A percentile compares a stretch with the other conserved stretches of the same genome.
Evolutionary conservation across 495 filamentous ascomycete genomes (phyloP).

Genomic region (Aspergillus avenaceus): DNA sequence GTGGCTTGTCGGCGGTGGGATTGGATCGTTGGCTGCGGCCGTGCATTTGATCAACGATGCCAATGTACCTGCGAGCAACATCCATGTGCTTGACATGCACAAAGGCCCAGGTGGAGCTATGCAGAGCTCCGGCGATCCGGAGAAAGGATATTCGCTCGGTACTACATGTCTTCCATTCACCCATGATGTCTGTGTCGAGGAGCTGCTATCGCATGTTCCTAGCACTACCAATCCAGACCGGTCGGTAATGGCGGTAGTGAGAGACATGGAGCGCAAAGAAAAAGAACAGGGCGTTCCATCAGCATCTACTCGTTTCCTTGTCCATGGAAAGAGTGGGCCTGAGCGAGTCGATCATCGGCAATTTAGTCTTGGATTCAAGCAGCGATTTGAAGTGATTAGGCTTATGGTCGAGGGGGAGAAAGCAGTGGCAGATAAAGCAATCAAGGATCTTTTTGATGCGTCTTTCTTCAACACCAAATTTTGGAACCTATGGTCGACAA

Average conservation of each 20-base stretch:
- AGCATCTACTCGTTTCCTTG: constrained; percentile 1
- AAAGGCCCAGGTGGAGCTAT: constrained; percentile 25
- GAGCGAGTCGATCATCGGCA: not conserved
- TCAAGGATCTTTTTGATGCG: constrained; percentile 29
- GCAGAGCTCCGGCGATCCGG: constrained; percentile 21
- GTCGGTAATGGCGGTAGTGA: constrained; percentile 13
- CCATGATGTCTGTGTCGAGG: constrained; percentile 32
- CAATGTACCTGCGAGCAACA: constrained; percentile 24
- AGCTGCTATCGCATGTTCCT: constrained; percentile 30
- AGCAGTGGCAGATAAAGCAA: constrained; percentile 20
- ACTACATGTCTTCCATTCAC: constrained; percentile 29
- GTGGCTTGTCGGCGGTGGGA: constrained; percentile 41
- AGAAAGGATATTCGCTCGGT: constrained; percentile 25
- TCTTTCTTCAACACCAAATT: constrained; percentile 34
- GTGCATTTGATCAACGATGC: constrained; percentile 37
- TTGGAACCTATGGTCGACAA: constrained; percentile 36
- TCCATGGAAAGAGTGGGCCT: not conserved
- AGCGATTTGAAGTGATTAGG: constrained; percentile 25
- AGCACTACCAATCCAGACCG: not conserved
- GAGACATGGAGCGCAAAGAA: constrained; percentile 7
- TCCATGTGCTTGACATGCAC: constrained; percentile 33
- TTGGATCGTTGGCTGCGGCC: constrained; percentile 37
- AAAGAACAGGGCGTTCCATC: not conserved
- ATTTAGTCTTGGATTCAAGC: constrained; percentile 10
- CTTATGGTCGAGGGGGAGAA: constrained; percentile 25